A percentile compares a stretch with the other conserved stretches of the same genome.
Evolutionary conservation across 2,329 filamentous ascomycete genomes (phyloP).

Genomic region (Aschersonia sp.): DNA sequence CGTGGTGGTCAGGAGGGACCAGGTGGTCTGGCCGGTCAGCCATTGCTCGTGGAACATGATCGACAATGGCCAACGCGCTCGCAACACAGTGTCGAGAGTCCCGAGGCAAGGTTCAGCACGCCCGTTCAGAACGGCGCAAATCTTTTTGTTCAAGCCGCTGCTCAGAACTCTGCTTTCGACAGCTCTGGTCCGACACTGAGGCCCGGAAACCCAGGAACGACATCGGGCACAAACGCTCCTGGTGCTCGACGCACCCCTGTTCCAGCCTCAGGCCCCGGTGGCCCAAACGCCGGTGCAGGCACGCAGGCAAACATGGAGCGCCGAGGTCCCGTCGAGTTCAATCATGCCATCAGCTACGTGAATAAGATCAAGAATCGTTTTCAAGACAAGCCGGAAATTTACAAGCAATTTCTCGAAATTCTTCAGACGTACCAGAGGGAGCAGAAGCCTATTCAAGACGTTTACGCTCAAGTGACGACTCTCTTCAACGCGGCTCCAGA

Average conservation of each 20-base stretch:
- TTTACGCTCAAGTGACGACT: conserved; percentile 91
- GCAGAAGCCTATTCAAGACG: conserved; percentile 95
- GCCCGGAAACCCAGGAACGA: conserved; percentile 14
- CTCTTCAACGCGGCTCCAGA: conserved; percentile 90
- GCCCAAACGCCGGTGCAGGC: conserved; percentile 44
- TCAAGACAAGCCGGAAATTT: conserved; percentile 91
- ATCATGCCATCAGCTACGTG: conserved; percentile 97
- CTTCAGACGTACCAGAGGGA: conserved; percentile 96
- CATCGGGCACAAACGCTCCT: conserved; percentile 30
- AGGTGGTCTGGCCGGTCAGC: conserved; percentile 22
- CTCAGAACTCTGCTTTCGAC: conserved; percentile 21
- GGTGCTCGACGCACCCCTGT: conserved; percentile 43
- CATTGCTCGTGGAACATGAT: conserved; percentile 31
- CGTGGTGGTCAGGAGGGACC: conserved; percentile 32
- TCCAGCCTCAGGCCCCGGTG: conserved; percentile 39
- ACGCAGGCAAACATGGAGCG: conserved; percentile 60
- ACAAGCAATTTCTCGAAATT: conserved; percentile 98
- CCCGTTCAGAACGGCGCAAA: conserved; percentile 35
- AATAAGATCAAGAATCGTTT: conserved; percentile 99
- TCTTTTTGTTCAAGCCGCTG: conserved; percentile 29
- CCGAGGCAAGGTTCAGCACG: conserved; percentile 46
- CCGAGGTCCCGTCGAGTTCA: conserved; percentile 92
- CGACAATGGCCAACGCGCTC: conserved; percentile 42
- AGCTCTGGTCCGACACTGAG: conserved; percentile 15
- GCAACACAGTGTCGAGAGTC: conserved; percentile 47